Conservation (phyloP, 2,329 filamentous ascomycete genomes). For the Biscogniauxia mediterranea region DNA sequence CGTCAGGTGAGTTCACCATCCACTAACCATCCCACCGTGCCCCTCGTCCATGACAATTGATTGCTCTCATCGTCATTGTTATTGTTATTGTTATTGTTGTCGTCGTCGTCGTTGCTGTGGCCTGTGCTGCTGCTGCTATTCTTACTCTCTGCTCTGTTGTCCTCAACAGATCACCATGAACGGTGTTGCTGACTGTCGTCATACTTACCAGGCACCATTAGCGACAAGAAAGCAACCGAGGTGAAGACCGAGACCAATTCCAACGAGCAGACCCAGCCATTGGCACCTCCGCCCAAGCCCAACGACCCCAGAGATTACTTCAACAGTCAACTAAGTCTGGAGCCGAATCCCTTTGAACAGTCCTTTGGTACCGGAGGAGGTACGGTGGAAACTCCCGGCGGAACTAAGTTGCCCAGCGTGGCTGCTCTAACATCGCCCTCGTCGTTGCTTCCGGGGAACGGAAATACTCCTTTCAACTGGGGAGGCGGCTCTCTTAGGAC, state of each 20-base stretch:
- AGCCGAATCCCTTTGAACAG: conserved; percentile 96
- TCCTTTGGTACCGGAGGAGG: conserved; percentile 70
- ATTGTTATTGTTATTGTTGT: conserved; percentile 7
- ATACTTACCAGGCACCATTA: conserved; percentile 38
- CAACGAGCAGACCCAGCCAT: conserved; percentile 60
- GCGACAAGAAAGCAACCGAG: conserved; percentile 47
- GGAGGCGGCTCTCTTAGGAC: conserved; percentile 79
- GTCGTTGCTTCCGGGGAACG: conserved; percentile 71
- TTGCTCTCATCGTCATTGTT: conserved; percentile 3
- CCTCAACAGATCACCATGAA: conserved; percentile 9
- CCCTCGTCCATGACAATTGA: not conserved
- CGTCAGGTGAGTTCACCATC: conserved; percentile 30
- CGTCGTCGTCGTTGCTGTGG: not conserved
- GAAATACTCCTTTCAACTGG: conserved; percentile 76
- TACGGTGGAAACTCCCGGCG: conserved; percentile 76
- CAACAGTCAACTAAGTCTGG: conserved; percentile 65
- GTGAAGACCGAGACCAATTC: conserved; percentile 49
- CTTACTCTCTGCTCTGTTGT: conserved; percentile 9
- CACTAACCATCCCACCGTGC: not conserved
- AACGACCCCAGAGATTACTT: conserved; percentile 63
- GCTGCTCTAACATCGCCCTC: conserved; percentile 89
- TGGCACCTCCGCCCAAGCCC: conserved; percentile 70
- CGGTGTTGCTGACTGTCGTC: conserved; percentile 25
- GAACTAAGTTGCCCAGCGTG: conserved; percentile 81
- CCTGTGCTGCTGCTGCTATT: not conserved